Percentiles rank a stretch among this genome's conserved stretches.
Evolutionary conservation across 176 grass and related monocot species (phyloP).

Genomic region (Rhynchospora breviuscula): DNA sequence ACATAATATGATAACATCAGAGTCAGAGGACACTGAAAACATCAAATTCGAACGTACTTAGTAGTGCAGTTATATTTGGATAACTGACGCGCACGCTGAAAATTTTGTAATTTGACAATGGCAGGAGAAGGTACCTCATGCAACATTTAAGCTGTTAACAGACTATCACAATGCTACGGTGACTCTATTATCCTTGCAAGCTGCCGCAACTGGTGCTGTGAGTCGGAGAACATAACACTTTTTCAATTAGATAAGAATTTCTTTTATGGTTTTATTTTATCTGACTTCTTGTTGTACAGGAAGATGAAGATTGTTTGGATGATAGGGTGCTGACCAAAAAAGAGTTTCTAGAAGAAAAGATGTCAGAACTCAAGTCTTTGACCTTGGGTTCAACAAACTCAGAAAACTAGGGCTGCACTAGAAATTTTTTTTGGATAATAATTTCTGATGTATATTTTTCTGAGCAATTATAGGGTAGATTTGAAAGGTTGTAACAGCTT

Average conservation of each 20-base stretch:
- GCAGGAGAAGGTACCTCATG: slow-evolving; percentile 78
- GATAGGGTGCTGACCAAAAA: slow-evolving; percentile 63
- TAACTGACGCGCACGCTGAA: background rate
- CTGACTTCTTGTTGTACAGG: slow-evolving; percentile 37
- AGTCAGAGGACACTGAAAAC: background rate
- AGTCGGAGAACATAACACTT: slow-evolving; percentile 21
- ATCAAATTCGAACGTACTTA: background rate
- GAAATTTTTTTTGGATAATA: background rate
- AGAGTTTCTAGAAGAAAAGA: slow-evolving; percentile 64
- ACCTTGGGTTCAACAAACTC: slow-evolving; percentile 37
- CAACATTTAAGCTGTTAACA: slow-evolving; percentile 62
- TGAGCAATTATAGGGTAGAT: background rate
- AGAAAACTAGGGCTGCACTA: background rate
- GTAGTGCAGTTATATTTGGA: background rate
- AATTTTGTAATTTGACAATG: background rate
- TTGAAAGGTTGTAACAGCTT: background rate
- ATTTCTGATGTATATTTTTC: slow-evolving; percentile 10
- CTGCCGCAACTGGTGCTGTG: slow-evolving; percentile 75
- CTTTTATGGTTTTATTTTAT: background rate
- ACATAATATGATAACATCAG: slow-evolving; percentile 2
- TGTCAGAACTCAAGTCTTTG: slow-evolving; percentile 78
- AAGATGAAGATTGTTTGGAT: slow-evolving; percentile 46
- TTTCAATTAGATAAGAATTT: background rate
- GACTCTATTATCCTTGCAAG: slow-evolving; percentile 74
- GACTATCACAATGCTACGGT: slow-evolving; percentile 87